Conservation (phyloP, 2,329 filamentous ascomycete genomes). For the Aspergillus nomiae region DNA sequence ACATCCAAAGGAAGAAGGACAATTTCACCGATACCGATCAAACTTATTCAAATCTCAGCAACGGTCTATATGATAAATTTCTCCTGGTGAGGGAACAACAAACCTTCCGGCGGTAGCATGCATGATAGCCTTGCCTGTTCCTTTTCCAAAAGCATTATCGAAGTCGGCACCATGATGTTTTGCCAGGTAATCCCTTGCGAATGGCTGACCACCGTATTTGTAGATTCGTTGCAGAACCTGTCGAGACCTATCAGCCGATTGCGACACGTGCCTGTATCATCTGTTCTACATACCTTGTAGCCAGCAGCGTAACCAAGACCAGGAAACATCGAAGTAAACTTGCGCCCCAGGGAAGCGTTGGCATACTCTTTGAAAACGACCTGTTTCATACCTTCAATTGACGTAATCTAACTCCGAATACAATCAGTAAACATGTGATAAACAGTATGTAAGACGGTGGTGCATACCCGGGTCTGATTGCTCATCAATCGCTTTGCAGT, state of each 20-base stretch:
- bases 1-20: conserved; percentile 93
- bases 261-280: not conserved
- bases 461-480: conserved; percentile 75
- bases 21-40: conserved; percentile 97
- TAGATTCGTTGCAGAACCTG: conserved; percentile 91
- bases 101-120: conserved; percentile 92
- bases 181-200: conserved; percentile 85
- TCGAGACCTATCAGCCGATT: conserved; percentile 18
- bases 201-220: conserved; percentile 97
- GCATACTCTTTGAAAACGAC: conserved; percentile 95
- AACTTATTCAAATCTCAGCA: conserved; percentile 47
- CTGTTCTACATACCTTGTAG: conserved; percentile 70
- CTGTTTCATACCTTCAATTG: conserved; percentile 70
- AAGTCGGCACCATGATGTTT: conserved; percentile 80
- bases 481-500: conserved; percentile 99
- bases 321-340: conserved; percentile 95
- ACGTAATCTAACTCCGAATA: conserved; percentile 54
- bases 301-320: conserved; percentile 95
- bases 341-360: conserved; percentile 65
- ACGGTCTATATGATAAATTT: not conserved
- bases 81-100: conserved; percentile 21
- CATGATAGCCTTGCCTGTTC: conserved; percentile 97
- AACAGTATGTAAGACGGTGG: not conserved
- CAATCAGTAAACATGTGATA: conserved; percentile 8
- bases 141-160: conserved; percentile 88